Conservation (phyloP, 2,329 filamentous ascomycete genomes). For the Trichoderma endophyticum region DNA sequence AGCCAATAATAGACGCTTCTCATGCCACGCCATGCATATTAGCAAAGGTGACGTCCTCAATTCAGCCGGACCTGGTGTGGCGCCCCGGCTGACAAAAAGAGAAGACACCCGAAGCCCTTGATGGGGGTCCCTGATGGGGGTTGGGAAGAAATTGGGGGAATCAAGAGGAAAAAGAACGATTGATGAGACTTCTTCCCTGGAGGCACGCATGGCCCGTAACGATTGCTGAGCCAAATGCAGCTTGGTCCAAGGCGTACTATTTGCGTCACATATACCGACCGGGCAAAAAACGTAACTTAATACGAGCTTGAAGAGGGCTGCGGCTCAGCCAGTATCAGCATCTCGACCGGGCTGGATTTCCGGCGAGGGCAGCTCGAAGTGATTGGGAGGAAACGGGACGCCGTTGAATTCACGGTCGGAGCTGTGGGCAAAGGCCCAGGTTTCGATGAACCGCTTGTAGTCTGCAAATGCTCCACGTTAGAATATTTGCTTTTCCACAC, state of each 20-base stretch:
- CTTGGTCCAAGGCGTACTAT: not conserved
- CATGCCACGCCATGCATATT: constrained; percentile 17
- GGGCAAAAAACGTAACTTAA: not conserved
- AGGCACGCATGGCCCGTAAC: not conserved
- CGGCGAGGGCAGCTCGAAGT: constrained; percentile 47
- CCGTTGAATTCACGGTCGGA: constrained; percentile 46
- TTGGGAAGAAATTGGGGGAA: not conserved
- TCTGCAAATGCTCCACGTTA: constrained; percentile 29
- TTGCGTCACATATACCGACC: not conserved
- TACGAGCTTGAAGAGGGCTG: not conserved
- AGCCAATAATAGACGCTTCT: constrained; percentile 10
- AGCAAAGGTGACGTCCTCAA: not conserved
- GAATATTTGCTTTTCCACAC: not conserved
- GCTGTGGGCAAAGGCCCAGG: constrained; percentile 45
- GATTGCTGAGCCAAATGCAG: not conserved
- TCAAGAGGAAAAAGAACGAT: not conserved
- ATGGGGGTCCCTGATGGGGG: not conserved
- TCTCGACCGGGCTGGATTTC: constrained; percentile 38
- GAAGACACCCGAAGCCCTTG: not conserved
- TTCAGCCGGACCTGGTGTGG: constrained; percentile 2
- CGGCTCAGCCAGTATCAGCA: constrained; percentile 1
- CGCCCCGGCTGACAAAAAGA: not conserved
- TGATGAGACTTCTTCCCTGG: not conserved
- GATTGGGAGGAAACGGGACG: constrained; percentile 44
- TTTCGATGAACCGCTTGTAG: constrained; percentile 45